A percentile compares a stretch with the other conserved stretches of the same genome.
phyloP scores from a whole-genome alignment of 495 filamentous ascomycete genomes.

The Acidiella bohemica region DNA sequence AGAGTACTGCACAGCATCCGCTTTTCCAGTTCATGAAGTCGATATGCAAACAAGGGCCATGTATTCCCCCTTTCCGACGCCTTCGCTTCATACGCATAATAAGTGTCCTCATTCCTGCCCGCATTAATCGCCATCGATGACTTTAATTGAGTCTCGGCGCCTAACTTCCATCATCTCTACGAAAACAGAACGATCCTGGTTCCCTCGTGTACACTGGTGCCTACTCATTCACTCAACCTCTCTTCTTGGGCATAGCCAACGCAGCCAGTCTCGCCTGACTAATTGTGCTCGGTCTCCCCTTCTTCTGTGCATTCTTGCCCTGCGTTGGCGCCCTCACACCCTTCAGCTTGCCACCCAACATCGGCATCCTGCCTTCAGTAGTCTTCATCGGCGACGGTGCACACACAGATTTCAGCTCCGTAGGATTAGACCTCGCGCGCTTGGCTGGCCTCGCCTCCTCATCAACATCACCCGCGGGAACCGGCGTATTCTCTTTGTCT shows the following conservation, averaged over 20 bases:
- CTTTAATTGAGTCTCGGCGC: too few species aligned
- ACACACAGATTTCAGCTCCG: background rate
- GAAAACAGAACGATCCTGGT: background rate
- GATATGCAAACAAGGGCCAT: too few species aligned
- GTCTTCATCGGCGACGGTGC: conserved; percentile 2
- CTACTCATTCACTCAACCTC: too few species aligned
- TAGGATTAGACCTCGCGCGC: conserved; percentile 18
- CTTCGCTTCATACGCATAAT: too few species aligned
- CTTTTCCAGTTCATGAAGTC: too few species aligned
- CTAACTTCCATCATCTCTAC: background rate
- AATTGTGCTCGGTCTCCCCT: conserved; percentile 9
- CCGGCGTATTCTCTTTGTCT: conserved; percentile 19
- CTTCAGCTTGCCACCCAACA: conserved; percentile 17
- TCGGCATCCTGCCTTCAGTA: conserved; percentile 1
- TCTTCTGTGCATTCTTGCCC: conserved; percentile 3
- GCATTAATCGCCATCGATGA: too few species aligned
- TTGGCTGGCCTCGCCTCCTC: conserved; percentile 22
- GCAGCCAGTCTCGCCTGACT: conserved; percentile 27
- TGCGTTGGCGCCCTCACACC: conserved; percentile 2
- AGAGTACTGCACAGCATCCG: too few species aligned
- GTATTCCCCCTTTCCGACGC: too few species aligned
- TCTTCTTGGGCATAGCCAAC: conserved; percentile 27
- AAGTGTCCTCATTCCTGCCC: too few species aligned
- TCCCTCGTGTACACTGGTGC: too few species aligned
- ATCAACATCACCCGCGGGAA: conserved; percentile 11